Percentiles rank a stretch among this genome's conserved stretches.
Conservation (phyloP, 176 grass and related monocot species). For the Thalia dealbata region DNA sequence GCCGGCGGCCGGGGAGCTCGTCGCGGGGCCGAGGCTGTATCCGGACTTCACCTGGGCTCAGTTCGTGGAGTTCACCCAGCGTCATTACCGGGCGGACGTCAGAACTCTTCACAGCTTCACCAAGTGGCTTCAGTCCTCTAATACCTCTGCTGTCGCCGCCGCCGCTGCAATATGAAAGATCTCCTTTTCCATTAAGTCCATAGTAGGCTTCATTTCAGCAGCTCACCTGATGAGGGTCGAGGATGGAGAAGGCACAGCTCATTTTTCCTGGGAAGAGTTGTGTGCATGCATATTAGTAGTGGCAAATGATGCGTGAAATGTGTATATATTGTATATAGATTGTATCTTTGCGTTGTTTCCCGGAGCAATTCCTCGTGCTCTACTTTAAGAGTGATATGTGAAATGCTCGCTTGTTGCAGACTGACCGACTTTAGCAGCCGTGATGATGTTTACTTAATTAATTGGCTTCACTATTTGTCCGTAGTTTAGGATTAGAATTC, state of each 20-base stretch:
- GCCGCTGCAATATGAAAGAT: neutral
- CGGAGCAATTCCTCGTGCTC: no score
- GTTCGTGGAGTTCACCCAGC: slow-evolving; percentile 79
- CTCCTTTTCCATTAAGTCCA: neutral
- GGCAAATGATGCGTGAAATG: neutral
- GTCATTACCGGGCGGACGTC: slow-evolving; percentile 79
- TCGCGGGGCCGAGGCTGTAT: slow-evolving; percentile 32
- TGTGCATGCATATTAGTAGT: neutral
- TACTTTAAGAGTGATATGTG: no score
- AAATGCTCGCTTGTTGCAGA: no score
- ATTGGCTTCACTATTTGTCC: no score
- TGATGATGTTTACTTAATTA: no score
- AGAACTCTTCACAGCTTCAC: slow-evolving; percentile 67
- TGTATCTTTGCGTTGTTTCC: no score
- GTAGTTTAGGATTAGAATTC: no score
- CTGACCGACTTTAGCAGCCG: no score
- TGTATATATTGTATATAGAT: neutral
- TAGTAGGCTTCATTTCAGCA: neutral
- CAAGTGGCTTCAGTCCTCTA: slow-evolving; percentile 24
- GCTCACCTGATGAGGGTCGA: neutral
- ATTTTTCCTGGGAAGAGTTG: neutral
- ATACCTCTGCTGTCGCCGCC: neutral
- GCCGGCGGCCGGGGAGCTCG: slow-evolving; percentile 18
- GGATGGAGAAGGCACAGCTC: neutral
- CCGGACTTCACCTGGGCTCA: slow-evolving; percentile 96